Conservation (phyloP, 176 grass and related monocot species). For the Oryza meyeriana region DNA sequence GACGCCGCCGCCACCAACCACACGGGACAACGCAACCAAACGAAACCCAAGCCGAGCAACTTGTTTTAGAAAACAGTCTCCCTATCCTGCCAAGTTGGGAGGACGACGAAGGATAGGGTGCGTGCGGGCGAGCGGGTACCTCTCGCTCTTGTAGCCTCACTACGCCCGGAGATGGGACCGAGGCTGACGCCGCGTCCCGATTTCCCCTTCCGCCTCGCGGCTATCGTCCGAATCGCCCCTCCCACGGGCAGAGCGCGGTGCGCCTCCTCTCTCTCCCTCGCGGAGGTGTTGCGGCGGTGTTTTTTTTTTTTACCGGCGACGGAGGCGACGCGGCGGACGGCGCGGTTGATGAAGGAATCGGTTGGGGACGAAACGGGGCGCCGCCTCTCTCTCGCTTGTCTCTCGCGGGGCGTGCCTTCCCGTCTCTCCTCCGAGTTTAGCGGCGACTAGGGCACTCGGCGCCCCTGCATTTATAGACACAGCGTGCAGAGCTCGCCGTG, state of each 20-base stretch:
- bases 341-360: background rate
- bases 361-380: slow-evolving; percentile 8
- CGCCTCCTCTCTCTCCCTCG: background rate
- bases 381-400: slow-evolving; percentile 10
- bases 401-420: background rate
- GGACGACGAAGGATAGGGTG: background rate
- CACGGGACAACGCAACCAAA: background rate
- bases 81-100: slow-evolving; percentile 3
- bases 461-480: slow-evolving; percentile 46
- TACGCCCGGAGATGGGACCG: slow-evolving; percentile 21
- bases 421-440: background rate
- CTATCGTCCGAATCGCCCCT: background rate
- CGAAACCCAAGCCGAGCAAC: background rate
- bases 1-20: background rate
- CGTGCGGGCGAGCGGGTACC: slow-evolving; percentile 29
- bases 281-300: no score
- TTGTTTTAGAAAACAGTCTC: slow-evolving; percentile 12
- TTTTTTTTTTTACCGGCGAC: background rate
- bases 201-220: slow-evolving; percentile 1
- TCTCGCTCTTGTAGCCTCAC: slow-evolving; percentile 32
- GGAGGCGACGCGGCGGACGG: background rate
- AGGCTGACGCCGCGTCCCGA: background rate
- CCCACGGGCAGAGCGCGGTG: no score
- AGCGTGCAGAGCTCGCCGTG: background rate
- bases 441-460: slow-evolving; percentile 15